phyloP scores from a whole-genome alignment of 2,329 filamentous ascomycete genomes.

The Aureobasidium musti region DNA sequence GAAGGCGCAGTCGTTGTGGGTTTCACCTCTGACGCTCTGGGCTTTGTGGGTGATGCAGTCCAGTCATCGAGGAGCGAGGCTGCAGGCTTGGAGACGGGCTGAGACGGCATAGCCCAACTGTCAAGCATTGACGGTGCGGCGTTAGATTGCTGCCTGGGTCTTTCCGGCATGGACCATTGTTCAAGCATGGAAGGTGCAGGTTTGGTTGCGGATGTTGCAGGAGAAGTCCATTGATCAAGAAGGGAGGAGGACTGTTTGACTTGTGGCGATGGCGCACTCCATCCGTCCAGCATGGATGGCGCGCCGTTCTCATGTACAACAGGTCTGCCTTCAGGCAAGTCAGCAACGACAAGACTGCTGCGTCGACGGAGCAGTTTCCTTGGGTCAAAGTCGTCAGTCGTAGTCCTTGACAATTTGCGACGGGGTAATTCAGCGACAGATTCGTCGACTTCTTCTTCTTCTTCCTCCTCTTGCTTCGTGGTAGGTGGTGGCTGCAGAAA shows the following conservation, averaged over 20 bases:
- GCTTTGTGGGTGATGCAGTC: neutral
- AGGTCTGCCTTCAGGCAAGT: conserved; percentile 55
- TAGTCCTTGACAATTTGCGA: conserved; percentile 27
- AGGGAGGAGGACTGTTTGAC: conserved; percentile 40
- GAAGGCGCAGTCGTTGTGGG: conserved; percentile 21
- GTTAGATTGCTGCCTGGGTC: conserved; percentile 5
- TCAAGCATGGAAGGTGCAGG: conserved; percentile 34
- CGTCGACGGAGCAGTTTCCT: conserved; percentile 68
- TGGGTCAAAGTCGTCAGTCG: conserved; percentile 55
- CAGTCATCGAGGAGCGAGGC: conserved; percentile 35
- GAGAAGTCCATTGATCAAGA: conserved; percentile 31
- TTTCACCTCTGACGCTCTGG: neutral
- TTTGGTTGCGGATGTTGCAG: neutral
- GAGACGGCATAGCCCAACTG: neutral
- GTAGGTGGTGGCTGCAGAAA: conserved; percentile 50
- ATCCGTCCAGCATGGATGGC: conserved; percentile 35
- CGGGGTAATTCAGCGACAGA: conserved; percentile 33
- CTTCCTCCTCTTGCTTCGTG: conserved; percentile 14
- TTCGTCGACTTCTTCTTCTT: conserved; percentile 37
- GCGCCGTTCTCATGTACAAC: conserved; percentile 42
- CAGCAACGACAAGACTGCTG: conserved; percentile 77
- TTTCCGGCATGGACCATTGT: conserved; percentile 31
- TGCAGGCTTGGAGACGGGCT: conserved; percentile 38
- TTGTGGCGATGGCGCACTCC: conserved; percentile 14
- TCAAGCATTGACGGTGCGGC: conserved; percentile 27